Conservation (phyloP, 2,329 filamentous ascomycete genomes). For the Fusarium buxicola region DNA sequence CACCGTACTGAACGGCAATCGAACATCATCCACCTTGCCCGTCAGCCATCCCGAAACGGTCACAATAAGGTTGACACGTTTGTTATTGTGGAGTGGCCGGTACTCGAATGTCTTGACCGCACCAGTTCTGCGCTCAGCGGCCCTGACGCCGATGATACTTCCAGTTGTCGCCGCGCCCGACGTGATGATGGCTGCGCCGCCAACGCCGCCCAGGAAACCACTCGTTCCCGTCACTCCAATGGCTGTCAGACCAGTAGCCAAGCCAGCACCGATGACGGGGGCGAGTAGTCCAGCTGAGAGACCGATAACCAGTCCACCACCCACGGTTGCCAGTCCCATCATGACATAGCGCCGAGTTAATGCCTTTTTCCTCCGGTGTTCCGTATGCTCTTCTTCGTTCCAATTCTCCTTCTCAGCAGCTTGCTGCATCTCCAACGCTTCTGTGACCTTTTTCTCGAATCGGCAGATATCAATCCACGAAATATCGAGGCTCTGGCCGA, state of each 20-base stretch:
- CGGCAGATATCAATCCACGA: slow-evolving; percentile 93
- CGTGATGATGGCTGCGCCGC: slow-evolving; percentile 93
- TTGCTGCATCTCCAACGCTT: slow-evolving; percentile 98
- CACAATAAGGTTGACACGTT: slow-evolving; percentile 93
- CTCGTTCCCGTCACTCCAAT: slow-evolving; percentile 92
- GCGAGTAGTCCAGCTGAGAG: slow-evolving; percentile 92
- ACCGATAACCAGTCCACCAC: slow-evolving; percentile 93
- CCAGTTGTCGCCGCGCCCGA: slow-evolving; percentile 89
- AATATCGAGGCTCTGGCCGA: slow-evolving; percentile 83
- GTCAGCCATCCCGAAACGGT: slow-evolving; percentile 99
- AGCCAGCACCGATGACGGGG: slow-evolving; percentile 91
- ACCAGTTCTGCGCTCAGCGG: slow-evolving; percentile 88
- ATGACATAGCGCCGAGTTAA: slow-evolving; percentile 88
- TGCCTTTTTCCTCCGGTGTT: slow-evolving; percentile 82
- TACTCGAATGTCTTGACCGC: slow-evolving; percentile 98
- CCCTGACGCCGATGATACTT: slow-evolving; percentile 84
- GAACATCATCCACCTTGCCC: slow-evolving; percentile 95
- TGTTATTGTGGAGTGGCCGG: slow-evolving; percentile 96
- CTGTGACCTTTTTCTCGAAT: slow-evolving; percentile 97
- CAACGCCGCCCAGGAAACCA: slow-evolving; percentile 89
- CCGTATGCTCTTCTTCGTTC: slow-evolving; percentile 97
- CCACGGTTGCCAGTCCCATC: slow-evolving; percentile 97
- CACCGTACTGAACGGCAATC: slow-evolving; percentile 93
- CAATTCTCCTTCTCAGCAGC: slow-evolving; percentile 94
- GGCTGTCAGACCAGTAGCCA: slow-evolving; percentile 94